A percentile compares a stretch with the other conserved stretches of the same genome.
phyloP scores from a whole-genome alignment of 768 basidiomycete genomes.

The Tylopilus rubrobrunneus region DNA sequence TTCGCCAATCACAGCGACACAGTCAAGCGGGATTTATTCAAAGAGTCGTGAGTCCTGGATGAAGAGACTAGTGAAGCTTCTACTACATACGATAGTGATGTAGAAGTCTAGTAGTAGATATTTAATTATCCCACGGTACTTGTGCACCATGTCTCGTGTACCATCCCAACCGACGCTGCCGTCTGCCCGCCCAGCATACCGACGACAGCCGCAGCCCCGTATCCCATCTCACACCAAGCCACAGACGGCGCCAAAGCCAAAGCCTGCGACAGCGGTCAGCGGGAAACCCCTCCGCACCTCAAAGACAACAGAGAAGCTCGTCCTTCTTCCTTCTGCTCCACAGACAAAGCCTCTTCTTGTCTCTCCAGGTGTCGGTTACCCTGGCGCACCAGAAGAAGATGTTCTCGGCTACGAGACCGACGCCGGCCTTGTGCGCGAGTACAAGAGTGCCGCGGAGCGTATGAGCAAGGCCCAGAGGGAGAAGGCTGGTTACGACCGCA shows the following conservation, averaged over 20 bases:
- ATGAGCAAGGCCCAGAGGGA: conserved; percentile 87
- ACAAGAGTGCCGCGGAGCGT: conserved; percentile 81
- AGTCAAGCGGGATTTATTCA: too few relatives aligned
- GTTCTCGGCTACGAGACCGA: conserved; percentile 64
- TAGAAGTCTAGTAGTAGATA: too few relatives aligned
- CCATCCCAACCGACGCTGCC: conserved; percentile 24
- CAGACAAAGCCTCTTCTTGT: conserved; percentile 69
- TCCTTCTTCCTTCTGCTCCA: conserved; percentile 84
- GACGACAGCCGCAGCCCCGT: conserved; percentile 23
- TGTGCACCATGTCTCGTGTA: conserved; percentile 1
- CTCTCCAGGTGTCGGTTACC: conserved; percentile 9
- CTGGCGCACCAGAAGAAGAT: conserved; percentile 37
- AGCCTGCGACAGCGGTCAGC: conserved; percentile 15
- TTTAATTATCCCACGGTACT: not conserved
- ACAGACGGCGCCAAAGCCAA: conserved; percentile 14
- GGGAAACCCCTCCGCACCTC: conserved; percentile 72
- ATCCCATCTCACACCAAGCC: conserved; percentile 16
- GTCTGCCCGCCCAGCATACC: conserved; percentile 17
- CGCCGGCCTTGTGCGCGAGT: conserved; percentile 58
- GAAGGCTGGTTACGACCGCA: conserved; percentile 71
- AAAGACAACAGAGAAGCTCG: conserved; percentile 89
- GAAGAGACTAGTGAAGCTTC: too few relatives aligned
- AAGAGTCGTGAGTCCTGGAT: too few relatives aligned
- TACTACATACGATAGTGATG: too few relatives aligned
- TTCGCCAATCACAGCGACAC: too few relatives aligned